Evolutionary conservation across 2,329 filamentous ascomycete species (phyloP).

Genomic region (Knoxdaviesia capensis): DNA sequence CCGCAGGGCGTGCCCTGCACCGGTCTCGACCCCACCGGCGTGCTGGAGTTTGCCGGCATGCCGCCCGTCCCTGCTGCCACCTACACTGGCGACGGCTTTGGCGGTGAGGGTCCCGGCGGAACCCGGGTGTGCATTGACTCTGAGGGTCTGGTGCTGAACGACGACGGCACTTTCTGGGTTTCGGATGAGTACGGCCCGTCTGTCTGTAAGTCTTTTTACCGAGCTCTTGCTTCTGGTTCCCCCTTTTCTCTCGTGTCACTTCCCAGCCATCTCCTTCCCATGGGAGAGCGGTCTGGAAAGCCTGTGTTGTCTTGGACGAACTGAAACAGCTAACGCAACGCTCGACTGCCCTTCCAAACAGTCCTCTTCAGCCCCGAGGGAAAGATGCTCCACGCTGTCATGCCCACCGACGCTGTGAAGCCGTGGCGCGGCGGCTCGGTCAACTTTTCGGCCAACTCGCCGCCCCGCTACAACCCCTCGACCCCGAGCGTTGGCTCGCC

Average conservation of each 20-base stretch:
- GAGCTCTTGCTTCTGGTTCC: no score
- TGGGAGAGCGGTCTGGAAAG: no score
- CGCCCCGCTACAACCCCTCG: conserved; percentile 35
- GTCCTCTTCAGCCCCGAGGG: neutral
- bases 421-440: neutral
- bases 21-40: conserved; percentile 36
- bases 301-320: no score
- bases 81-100: conserved; percentile 49
- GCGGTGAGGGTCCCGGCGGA: conserved; percentile 36
- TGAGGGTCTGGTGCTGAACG: conserved; percentile 43
- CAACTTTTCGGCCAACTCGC: conserved; percentile 43
- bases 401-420: neutral
- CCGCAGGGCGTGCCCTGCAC: conserved; percentile 41
- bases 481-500: conserved; percentile 33
- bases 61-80: conserved; percentile 41
- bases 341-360: neutral
- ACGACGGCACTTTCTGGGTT: conserved; percentile 45
- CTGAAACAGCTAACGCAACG: no score
- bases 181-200: conserved; percentile 54
- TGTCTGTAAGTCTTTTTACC: conserved; percentile 32
- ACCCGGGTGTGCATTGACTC: conserved; percentile 39
- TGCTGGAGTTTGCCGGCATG: conserved; percentile 34
- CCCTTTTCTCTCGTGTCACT: no score
- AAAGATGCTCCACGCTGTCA: neutral
- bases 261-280: no score